phyloP scores from a whole-genome alignment of 2,329 filamentous ascomycete genomes.

The Colletotrichum nymphaeae region DNA sequence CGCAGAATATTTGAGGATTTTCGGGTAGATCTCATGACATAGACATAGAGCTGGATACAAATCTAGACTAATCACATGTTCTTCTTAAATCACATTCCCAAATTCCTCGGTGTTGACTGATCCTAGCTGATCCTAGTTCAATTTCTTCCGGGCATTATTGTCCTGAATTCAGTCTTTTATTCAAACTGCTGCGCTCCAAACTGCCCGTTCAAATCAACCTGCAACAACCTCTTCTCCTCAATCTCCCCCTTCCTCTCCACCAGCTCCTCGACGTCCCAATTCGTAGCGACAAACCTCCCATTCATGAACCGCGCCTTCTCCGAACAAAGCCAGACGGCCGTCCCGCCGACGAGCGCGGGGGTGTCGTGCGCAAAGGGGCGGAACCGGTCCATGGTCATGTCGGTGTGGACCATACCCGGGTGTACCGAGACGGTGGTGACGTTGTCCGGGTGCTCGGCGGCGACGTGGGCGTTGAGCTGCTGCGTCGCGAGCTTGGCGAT shows the following conservation, averaged over 20 bases:
- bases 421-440: constrained; percentile 44
- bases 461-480: constrained; percentile 45
- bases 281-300: constrained; percentile 45
- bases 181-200: constrained; percentile 23
- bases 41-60: constrained; percentile 13
- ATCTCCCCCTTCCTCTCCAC: constrained; percentile 21
- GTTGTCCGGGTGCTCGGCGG: constrained; percentile 42
- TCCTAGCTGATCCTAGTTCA: no score
- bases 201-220: constrained; percentile 9
- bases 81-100: no score
- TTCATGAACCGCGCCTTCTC: constrained; percentile 46
- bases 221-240: constrained; percentile 1
- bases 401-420: constrained; percentile 47
- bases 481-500: constrained; percentile 44
- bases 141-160: no score
- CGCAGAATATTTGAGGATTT: neutral
- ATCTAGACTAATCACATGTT: constrained; percentile 14
- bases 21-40: constrained; percentile 25
- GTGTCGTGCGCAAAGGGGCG: constrained; percentile 43
- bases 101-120: no score
- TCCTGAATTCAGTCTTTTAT: neutral
- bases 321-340: constrained; percentile 42
- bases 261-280: constrained; percentile 51
- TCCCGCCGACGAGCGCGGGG: constrained; percentile 43
- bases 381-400: constrained; percentile 40